Percentiles rank a stretch among this genome's conserved stretches.
These are phyloP conservation scores for Mycena epipterygia DNA, from an alignment of 768 basidiomycete genomes.

Conservation along the genomic window DNA sequence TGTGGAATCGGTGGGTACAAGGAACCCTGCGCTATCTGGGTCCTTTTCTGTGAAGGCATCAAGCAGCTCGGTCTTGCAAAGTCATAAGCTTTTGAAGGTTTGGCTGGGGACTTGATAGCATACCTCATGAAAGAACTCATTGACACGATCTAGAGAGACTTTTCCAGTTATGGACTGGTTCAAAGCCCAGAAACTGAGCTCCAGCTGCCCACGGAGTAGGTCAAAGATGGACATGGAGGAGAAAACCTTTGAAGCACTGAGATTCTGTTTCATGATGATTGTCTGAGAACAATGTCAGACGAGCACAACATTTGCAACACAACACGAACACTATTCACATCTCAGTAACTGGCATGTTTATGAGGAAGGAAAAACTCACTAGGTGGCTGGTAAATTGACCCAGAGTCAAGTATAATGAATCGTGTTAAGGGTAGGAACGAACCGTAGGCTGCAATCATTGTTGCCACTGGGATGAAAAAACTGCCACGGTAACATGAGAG, in stretches of 20 bases:
- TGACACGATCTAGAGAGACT: slow-evolving; percentile 57
- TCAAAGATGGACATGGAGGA: slow-evolving; percentile 73
- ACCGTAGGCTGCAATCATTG: slow-evolving; percentile 76
- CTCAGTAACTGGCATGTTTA: not conserved
- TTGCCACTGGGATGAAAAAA: slow-evolving; percentile 70
- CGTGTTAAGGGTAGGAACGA: slow-evolving; percentile 1
- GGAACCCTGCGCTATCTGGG: not conserved
- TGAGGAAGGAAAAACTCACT: slow-evolving; percentile 14
- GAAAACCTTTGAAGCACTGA: slow-evolving; percentile 62
- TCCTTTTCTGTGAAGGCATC: slow-evolving; percentile 52
- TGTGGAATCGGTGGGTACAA: not conserved
- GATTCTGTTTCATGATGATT: slow-evolving; percentile 54
- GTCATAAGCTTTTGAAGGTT: no score
- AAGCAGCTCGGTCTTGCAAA: slow-evolving; percentile 66
- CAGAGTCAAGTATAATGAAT: no score
- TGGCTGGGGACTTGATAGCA: no score
- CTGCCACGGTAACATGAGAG: slow-evolving; percentile 50
- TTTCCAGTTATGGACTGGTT: slow-evolving; percentile 54
- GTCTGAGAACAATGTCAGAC: no score
- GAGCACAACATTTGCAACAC: no score
- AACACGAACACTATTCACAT: slow-evolving; percentile 12
- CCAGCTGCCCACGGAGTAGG: slow-evolving; percentile 58
- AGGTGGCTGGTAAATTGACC: slow-evolving; percentile 21
- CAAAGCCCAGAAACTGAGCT: slow-evolving; percentile 29
- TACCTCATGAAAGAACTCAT: slow-evolving; percentile 46